A percentile compares a stretch with the other conserved stretches of the same genome.
Conservation (phyloP, 1,284 basidiomycete species). For the Cutaneotrichosporon dermatis region DNA sequence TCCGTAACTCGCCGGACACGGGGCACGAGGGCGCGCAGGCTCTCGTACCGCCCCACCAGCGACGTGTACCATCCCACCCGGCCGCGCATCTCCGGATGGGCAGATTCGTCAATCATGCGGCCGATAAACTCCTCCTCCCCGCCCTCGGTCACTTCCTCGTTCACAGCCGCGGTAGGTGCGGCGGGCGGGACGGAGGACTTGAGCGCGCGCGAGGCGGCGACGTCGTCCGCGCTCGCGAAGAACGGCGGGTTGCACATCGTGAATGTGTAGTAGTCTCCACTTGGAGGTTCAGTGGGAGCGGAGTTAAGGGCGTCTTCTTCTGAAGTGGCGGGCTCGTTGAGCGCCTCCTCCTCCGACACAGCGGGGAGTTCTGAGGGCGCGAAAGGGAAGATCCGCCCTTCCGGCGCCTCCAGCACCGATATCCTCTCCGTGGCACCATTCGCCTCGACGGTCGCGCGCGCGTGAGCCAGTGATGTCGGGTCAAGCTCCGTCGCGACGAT, state of each 20-base stretch:
- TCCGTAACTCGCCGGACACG: slow-evolving; percentile 61
- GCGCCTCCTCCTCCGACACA: background rate
- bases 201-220: slow-evolving; percentile 56
- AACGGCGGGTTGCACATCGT: slow-evolving; percentile 97
- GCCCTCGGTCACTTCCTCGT: slow-evolving; percentile 80
- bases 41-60: slow-evolving; percentile 80
- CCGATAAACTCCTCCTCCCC: slow-evolving; percentile 77
- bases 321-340: background rate
- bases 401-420: background rate
- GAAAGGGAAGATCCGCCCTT: background rate
- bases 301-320: background rate
- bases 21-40: slow-evolving; percentile 60
- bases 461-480: slow-evolving; percentile 55
- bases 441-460: slow-evolving; percentile 55
- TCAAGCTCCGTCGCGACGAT: slow-evolving; percentile 72
- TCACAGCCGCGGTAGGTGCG: slow-evolving; percentile 73
- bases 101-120: slow-evolving; percentile 72
- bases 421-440: slow-evolving; percentile 53
- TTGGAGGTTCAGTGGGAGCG: too few relatives aligned
- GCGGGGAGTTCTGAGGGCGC: too few relatives aligned
- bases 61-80: slow-evolving; percentile 70
- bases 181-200: slow-evolving; percentile 64
- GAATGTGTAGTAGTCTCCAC: slow-evolving; percentile 48
- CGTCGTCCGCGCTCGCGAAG: slow-evolving; percentile 68
- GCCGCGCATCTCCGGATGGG: slow-evolving; percentile 41